Evolutionary conservation across 2,329 filamentous ascomycete species (phyloP).

Genomic region (Hysterium pulicare): DNA sequence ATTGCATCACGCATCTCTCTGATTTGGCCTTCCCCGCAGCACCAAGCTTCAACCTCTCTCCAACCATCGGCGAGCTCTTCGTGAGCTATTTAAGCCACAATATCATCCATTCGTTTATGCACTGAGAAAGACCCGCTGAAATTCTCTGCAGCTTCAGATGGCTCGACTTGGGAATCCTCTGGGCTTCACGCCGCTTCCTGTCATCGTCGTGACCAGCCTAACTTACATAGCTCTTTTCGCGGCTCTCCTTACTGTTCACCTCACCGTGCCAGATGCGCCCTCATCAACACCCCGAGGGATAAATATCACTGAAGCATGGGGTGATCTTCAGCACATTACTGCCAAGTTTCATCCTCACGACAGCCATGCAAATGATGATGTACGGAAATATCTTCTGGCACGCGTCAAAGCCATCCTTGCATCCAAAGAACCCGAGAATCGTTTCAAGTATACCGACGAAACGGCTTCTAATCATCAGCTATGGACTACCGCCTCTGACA

Average conservation of each 20-base stretch:
- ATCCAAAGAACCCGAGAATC: slow-evolving; percentile 45
- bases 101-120: slow-evolving; percentile 1
- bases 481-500: slow-evolving; percentile 1
- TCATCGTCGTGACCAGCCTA: slow-evolving; percentile 73
- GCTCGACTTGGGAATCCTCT: slow-evolving; percentile 47
- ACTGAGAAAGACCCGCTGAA: no score
- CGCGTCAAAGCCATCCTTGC: slow-evolving; percentile 69
- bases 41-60: slow-evolving; percentile 4
- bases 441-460: slow-evolving; percentile 22
- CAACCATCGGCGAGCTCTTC: slow-evolving; percentile 8
- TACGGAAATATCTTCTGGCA: slow-evolving; percentile 70
- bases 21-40: slow-evolving; percentile 13
- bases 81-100: slow-evolving; percentile 4
- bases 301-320: slow-evolving; percentile 83
- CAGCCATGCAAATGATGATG: slow-evolving; percentile 74
- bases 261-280: slow-evolving; percentile 68
- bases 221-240: slow-evolving; percentile 77
- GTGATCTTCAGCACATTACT: slow-evolving; percentile 73
- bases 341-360: slow-evolving; percentile 83
- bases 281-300: slow-evolving; percentile 58
- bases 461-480: slow-evolving; percentile 10
- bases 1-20: no score
- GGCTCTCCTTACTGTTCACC: slow-evolving; percentile 69
- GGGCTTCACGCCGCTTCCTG: slow-evolving; percentile 75
- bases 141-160: slow-evolving; percentile 21